These are phyloP conservation scores for Sambucus nigra DNA, from an alignment of 129 eudicot genomes.

Conservation along the genomic window DNA sequence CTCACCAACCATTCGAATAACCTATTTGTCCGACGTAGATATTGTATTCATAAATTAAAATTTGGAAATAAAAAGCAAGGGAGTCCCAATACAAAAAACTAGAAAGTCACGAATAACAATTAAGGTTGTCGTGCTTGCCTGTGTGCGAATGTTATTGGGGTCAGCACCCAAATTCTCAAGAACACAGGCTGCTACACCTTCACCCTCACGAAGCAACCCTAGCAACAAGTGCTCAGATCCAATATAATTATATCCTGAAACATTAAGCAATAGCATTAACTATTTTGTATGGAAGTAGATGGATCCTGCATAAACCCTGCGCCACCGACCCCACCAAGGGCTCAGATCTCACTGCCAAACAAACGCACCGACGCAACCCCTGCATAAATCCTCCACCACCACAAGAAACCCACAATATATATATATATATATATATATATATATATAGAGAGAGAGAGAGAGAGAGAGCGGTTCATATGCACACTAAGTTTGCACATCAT, in stretches of 20 bases:
- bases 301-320: too few relatives aligned
- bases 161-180: constrained; percentile 83
- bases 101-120: background rate
- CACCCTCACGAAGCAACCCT: constrained; percentile 94
- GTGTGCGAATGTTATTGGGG: constrained; percentile 75
- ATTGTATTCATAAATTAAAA: too few relatives aligned
- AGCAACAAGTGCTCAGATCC: constrained; percentile 84
- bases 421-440: too few relatives aligned
- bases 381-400: too few relatives aligned
- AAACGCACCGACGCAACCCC: too few relatives aligned
- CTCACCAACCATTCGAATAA: constrained; percentile 88
- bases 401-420: too few relatives aligned
- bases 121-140: constrained; percentile 27
- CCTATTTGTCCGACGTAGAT: constrained; percentile 30
- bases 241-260: constrained; percentile 74
- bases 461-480: too few relatives aligned
- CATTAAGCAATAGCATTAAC: background rate
- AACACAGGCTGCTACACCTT: constrained; percentile 94
- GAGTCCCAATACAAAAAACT: background rate
- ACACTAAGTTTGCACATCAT: too few relatives aligned
- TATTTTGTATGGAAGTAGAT: too few relatives aligned
- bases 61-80: background rate
- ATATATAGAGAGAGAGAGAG: too few relatives aligned
- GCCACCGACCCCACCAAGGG: too few relatives aligned
- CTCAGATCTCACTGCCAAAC: too few relatives aligned